Evolutionary conservation across 805 yeast species (phyloP).

Genomic region (Metschnikowia peoriensis): DNA sequence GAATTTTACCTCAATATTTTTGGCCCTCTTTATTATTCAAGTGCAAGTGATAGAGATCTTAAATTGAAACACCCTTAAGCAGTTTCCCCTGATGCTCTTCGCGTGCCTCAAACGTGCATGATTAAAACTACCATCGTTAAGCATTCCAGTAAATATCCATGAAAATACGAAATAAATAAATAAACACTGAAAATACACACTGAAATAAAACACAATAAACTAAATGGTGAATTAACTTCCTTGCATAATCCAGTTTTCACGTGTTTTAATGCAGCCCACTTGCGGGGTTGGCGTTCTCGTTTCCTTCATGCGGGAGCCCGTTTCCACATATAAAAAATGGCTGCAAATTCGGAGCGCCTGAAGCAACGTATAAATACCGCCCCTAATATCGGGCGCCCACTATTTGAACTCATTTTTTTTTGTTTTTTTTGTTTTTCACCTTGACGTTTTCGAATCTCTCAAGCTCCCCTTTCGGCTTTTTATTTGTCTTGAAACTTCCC

Average conservation of each 20-base stretch:
- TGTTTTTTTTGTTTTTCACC: neutral
- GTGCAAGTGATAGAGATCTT: too few relatives aligned
- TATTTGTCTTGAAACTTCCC: neutral
- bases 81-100: too few relatives aligned
- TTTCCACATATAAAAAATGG: constrained; percentile 10
- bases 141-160: too few relatives aligned
- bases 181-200: neutral
- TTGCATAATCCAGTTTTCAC: neutral
- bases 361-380: constrained; percentile 12
- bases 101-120: too few relatives aligned
- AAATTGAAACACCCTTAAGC: too few relatives aligned
- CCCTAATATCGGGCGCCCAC: neutral
- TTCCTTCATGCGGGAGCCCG: constrained; percentile 6
- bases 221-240: neutral
- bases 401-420: neutral
- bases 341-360: constrained; percentile 16
- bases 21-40: too few relatives aligned
- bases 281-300: constrained; percentile 1
- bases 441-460: neutral
- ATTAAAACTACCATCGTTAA: too few relatives aligned
- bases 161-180: neutral
- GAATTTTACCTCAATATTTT: too few relatives aligned
- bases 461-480: neutral
- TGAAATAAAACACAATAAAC: too few relatives aligned
- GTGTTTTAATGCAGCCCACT: neutral